Evolutionary conservation across 2,329 filamentous ascomycete genomes (phyloP), one percentile per base, ranked within the genome.

Genomic region (Metarhizium robertsii): DNA sequence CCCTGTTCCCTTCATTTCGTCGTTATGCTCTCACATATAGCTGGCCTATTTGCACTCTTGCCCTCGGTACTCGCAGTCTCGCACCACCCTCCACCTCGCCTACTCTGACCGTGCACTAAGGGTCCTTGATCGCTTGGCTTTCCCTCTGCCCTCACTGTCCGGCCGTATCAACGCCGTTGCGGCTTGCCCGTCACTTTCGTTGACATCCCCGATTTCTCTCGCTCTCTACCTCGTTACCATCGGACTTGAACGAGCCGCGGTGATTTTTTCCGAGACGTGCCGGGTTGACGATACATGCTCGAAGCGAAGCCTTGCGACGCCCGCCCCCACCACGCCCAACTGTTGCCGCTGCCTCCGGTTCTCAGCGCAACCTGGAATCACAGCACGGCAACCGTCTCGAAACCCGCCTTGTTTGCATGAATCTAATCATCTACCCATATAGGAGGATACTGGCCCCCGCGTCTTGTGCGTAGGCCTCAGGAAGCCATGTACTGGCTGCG

Each of bases 401-500:
- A 14, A 6, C 36, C 10, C 16, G 13, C 4, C 29, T 14, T n/a
- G 11, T 40, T 36, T 45, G 46, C 29, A 46, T 53, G 38, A 51
- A 14, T 29, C n/a, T 8, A 25, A n/a, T 25, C 16, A 11, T 4
- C 13, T 34, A 6, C 13, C 18, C n/a, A 42, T 6, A 7, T 50
- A 16, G 51, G 51, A 56, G 55, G 47, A 32, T 8, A 13, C 18
- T 30, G 51, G 25, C 36, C 29, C 29, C 6, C 50, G 7, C 42
- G 14, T 42, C 43, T 43, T 49, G 48, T 34, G 34, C 16, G 29
- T 38, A 18, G 46, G 36, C 50, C 16, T n/a, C 50, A 52, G 14
- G 32, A 43, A 52, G 34, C 36, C 64, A 79, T 79, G 76, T 73
- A 72, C 60, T 73, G 75, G 67, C 58, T 80, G 52, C 77, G 76